These are phyloP conservation scores for Acacia acuminata DNA, from an alignment of 306 rosid genomes.

Conservation along the genomic window DNA sequence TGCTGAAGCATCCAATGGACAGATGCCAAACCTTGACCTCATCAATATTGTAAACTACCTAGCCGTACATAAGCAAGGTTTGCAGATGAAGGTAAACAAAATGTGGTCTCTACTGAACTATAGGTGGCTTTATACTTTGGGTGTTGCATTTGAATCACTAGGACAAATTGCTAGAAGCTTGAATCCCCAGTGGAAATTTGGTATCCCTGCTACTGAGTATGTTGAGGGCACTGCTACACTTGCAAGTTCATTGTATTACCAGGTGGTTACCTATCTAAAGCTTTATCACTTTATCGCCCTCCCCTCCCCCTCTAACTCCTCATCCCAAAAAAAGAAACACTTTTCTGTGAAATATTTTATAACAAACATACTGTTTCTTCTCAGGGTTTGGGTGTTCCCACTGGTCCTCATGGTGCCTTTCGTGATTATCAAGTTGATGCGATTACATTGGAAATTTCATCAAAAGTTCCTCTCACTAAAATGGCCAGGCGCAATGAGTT, in stretches of 20 bases:
- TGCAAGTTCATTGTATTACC: conserved; percentile 88
- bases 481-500: conserved; percentile 62
- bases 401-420: conserved; percentile 95
- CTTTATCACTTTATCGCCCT: not conserved
- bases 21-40: conserved; percentile 97
- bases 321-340: not conserved
- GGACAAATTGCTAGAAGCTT: conserved; percentile 63
- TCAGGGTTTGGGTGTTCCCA: conserved; percentile 93
- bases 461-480: conserved; percentile 56
- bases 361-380: conserved; percentile 23
- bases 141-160: conserved; percentile 62
- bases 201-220: conserved; percentile 85
- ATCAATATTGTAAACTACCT: conserved; percentile 84
- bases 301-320: not conserved
- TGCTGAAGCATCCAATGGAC: conserved; percentile 95
- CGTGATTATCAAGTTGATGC: conserved; percentile 98
- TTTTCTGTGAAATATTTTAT: conserved; percentile 12
- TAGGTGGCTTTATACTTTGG: conserved; percentile 77
- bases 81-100: conserved; percentile 73
- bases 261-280: conserved; percentile 50
- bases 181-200: conserved; percentile 84
- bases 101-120: conserved; percentile 60
- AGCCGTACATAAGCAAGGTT: conserved; percentile 86
- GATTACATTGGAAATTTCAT: conserved; percentile 79
- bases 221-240: conserved; percentile 90